Evolutionary conservation across 1,284 basidiomycete species (phyloP).

Genomic region (Austroboletus niveus): DNA sequence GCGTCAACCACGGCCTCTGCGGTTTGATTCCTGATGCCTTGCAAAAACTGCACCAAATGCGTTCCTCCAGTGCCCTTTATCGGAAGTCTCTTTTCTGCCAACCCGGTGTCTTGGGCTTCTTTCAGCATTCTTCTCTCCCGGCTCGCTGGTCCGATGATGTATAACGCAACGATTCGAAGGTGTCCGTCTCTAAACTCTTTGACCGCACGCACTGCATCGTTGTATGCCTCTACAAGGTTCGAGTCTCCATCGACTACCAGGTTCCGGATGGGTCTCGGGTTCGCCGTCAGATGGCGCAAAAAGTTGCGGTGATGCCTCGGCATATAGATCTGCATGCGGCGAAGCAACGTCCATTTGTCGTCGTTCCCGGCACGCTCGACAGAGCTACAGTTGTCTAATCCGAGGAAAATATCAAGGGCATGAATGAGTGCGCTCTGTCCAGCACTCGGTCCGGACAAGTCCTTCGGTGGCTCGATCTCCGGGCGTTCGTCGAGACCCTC

Average conservation of each 20-base stretch:
- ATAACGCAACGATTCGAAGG: slow-evolving; percentile 82
- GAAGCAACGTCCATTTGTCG: slow-evolving; percentile 53
- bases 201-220: slow-evolving; percentile 68
- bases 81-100: slow-evolving; percentile 24
- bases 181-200: slow-evolving; percentile 86
- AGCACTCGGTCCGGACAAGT: slow-evolving; percentile 86
- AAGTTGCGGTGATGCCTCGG: slow-evolving; percentile 89
- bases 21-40: slow-evolving; percentile 26
- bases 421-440: slow-evolving; percentile 91
- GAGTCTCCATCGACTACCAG: slow-evolving; percentile 25
- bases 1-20: slow-evolving; percentile 15
- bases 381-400: slow-evolving; percentile 59
- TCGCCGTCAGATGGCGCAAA: slow-evolving; percentile 74
- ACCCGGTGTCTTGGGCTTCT: slow-evolving; percentile 22
- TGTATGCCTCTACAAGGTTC: slow-evolving; percentile 63
- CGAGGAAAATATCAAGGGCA: slow-evolving; percentile 87
- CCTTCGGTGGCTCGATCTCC: slow-evolving; percentile 49
- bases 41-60: slow-evolving; percentile 43
- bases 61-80: slow-evolving; percentile 87
- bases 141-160: slow-evolving; percentile 74
- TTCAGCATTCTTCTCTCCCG: slow-evolving; percentile 27
- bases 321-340: slow-evolving; percentile 89
- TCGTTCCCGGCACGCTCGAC: slow-evolving; percentile 11
- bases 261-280: slow-evolving; percentile 54
- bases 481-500: slow-evolving; percentile 66